A percentile compares a stretch with the other conserved stretches of the same genome.
Conservation (phyloP, 176 grass and related monocot genomes). For the Hordeum marinum region DNA sequence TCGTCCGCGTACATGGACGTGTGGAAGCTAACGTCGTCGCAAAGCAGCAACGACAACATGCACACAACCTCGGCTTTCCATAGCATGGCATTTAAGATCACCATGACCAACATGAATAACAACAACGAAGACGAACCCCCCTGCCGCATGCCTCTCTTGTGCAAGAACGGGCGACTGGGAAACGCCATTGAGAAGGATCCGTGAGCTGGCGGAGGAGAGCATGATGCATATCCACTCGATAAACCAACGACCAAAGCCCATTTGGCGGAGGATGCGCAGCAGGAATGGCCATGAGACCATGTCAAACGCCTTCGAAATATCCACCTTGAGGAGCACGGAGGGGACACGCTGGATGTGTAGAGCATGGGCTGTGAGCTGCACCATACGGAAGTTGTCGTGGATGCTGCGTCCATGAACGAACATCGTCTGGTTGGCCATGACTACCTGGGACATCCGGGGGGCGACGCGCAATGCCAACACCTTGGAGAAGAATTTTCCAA, state of each 20-base stretch:
- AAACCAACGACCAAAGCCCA: not conserved
- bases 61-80: rapidly evolving
- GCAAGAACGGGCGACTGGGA: too few species aligned
- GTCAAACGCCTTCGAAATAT: not conserved
- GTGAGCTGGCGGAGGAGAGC: too few species aligned
- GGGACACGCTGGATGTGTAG: not conserved
- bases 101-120: too few species aligned
- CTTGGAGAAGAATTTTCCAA: not conserved
- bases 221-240: too few species aligned
- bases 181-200: too few species aligned
- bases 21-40: not conserved
- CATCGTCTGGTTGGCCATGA: not conserved
- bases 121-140: not conserved
- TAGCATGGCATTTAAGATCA: not conserved
- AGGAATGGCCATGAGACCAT: not conserved
- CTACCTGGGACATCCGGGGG: not conserved
- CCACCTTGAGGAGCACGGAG: not conserved
- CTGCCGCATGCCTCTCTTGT: too few species aligned
- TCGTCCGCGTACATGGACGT: too few species aligned
- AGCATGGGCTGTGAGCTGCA: not conserved
- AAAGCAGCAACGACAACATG: not conserved
- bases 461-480: not conserved
- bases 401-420: not conserved
- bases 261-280: not conserved
- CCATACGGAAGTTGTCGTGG: not conserved